Evolutionary conservation across 2,329 filamentous ascomycete species (phyloP), one percentile per base, ranked within the genome.

Genomic region (Calonectria pauciramosa): DNA sequence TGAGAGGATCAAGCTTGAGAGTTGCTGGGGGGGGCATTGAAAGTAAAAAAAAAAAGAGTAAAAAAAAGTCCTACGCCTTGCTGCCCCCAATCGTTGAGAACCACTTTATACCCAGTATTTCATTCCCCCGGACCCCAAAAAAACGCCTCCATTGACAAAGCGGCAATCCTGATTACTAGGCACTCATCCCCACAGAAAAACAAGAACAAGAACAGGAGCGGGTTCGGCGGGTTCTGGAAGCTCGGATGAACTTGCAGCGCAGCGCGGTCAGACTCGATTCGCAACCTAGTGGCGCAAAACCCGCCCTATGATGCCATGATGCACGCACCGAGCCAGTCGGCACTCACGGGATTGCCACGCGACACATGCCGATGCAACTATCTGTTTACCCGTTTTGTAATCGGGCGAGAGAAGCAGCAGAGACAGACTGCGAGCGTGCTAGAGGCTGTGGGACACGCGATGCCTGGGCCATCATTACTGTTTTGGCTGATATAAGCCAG

Each of bases 401-500:
- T 65, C 18, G 41, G 38, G 38, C 28, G 41, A 65, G 38, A 47
- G 26, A 30, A 13, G 18, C n/a, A n/a, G n/a, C n/a, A n/a, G 18
- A 54, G 23, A 54, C 14, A 28, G 51, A 20, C 13, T 14, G 44
- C 20, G 44, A 28, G 56, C 56, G 36, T 38, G 38, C 54, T 44
- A 34, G 67, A 69, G 67, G 67, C 67, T 69, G 67, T 36, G 67
- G 67, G 54, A 36, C 65, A 68, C 47, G 47, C 47, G 56, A 41
- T 63, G 56, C 32, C 23, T 26, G 30, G 51, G 10, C 66, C 51
- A n/a, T 59, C 16, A 20, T 20, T 26, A 64, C 32, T 38, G 16
- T 16, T 18, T 51, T 32, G 44, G 68, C 68, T 70, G 68, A 70
- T 70, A 70, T 70, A 70, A 70, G 68, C 68, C 41, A 41, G 28